Evolutionary conservation across 371 early-diverging fungal species (phyloP).

Genomic region (Mucor saturninus): DNA sequence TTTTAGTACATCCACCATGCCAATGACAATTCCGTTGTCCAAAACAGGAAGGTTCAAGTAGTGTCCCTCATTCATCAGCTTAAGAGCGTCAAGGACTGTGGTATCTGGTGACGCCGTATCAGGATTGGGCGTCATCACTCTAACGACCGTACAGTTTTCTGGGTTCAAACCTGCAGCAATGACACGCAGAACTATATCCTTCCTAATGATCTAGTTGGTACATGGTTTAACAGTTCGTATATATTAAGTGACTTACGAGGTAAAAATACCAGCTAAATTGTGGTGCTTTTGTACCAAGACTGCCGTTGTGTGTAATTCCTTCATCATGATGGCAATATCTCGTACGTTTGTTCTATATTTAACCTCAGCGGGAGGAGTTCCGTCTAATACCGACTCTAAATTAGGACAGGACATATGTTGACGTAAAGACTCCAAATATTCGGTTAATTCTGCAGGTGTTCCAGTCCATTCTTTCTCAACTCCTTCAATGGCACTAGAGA

Average conservation of each 20-base stretch:
- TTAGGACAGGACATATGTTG: constrained; percentile 90
- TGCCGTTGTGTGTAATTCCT: constrained; percentile 84
- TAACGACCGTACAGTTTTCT: constrained; percentile 82
- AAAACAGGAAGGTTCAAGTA: constrained; percentile 96
- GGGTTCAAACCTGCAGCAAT: constrained; percentile 92
- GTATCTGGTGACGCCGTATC: constrained; percentile 82
- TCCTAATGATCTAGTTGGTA: constrained; percentile 12
- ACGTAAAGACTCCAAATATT: constrained; percentile 74
- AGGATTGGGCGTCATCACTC: constrained; percentile 96
- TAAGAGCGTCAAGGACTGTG: constrained; percentile 88
- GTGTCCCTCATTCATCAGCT: constrained; percentile 84
- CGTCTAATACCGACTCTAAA: constrained; percentile 78
- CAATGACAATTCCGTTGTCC: constrained; percentile 74
- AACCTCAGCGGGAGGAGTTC: constrained; percentile 77
- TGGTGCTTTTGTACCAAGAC: constrained; percentile 83
- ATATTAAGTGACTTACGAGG: constrained; percentile 47
- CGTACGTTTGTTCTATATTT: constrained; percentile 80
- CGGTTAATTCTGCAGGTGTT: constrained; percentile 52
- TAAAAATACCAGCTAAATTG: constrained; percentile 88
- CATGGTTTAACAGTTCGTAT: too few species aligned
- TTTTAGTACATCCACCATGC: constrained; percentile 92
- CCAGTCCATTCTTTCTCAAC: constrained; percentile 76
- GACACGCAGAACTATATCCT: constrained; percentile 92
- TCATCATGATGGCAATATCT: constrained; percentile 92
- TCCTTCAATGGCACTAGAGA: constrained; percentile 87